phyloP scores from a whole-genome alignment of 2,329 filamentous ascomycete species.

The Phaeosphaeriaceae sp. region DNA sequence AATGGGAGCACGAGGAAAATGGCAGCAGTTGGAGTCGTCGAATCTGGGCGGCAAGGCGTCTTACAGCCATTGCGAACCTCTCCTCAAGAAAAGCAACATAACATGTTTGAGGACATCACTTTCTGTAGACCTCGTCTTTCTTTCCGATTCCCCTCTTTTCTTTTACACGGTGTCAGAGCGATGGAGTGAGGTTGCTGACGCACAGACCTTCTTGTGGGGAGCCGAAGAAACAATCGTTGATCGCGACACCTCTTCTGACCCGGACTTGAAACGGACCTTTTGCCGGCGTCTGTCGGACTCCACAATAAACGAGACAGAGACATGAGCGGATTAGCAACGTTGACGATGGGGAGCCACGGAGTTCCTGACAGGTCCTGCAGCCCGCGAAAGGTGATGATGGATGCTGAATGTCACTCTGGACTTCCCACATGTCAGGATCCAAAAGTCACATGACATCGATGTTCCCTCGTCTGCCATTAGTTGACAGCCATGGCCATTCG shows the following conservation, averaged over 20 bases:
- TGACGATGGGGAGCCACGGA: slow-evolving; percentile 34
- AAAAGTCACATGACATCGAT: background rate
- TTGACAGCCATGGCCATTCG: background rate
- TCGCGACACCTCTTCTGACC: slow-evolving; percentile 25
- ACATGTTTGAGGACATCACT: background rate
- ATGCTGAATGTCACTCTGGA: background rate
- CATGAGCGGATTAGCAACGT: slow-evolving; percentile 9
- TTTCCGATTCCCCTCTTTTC: background rate
- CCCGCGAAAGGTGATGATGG: background rate
- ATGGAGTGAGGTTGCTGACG: slow-evolving; percentile 32
- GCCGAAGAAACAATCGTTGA: slow-evolving; percentile 29
- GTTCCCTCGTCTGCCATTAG: background rate
- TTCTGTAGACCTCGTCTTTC: background rate
- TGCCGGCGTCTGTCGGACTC: slow-evolving; percentile 28
- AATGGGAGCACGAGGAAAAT: background rate
- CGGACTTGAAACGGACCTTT: slow-evolving; percentile 24
- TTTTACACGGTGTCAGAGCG: slow-evolving; percentile 12
- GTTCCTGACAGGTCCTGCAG: background rate
- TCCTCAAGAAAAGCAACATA: background rate
- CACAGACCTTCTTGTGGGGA: slow-evolving; percentile 23
- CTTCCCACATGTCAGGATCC: background rate
- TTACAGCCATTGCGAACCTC: background rate
- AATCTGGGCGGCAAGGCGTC: background rate
- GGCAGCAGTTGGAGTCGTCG: background rate
- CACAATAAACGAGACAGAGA: slow-evolving; percentile 4